Evolutionary conservation across 2,329 filamentous ascomycete genomes (phyloP), one percentile per base, ranked within the genome.

Genomic region (Spiromastix sp.): DNA sequence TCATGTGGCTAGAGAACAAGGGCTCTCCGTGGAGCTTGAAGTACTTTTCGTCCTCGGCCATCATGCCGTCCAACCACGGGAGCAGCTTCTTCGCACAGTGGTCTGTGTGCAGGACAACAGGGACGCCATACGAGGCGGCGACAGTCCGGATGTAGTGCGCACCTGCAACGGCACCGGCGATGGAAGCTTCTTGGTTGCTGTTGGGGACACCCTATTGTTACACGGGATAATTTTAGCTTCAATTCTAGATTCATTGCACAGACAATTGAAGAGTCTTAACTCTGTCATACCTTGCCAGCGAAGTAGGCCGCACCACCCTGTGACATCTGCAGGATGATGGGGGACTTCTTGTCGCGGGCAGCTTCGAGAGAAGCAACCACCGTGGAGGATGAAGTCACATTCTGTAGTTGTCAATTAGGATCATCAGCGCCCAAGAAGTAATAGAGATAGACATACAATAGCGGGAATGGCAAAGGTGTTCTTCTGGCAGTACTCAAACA

Each of bases 1-100:
- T 94, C 91, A 98, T 98, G 79, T 98, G 91, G 51, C 77, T 85
- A 60, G 79, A 86, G 78, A 93, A 96, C 44, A 96, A 81, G 47
- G 91, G 89, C 66, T 87, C 82, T 67, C 83, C 83, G 61, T 89
- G 77, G 60, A 77, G 63, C 80, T 95, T 93, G 81, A 93, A 95
- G 73, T 87, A 89, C 42, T 70, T 73, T 77, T 96, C 91, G 57
- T 96, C 91, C 51, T 80, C 89, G 45, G 91, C 86, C 51, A 96
- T 67, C 79, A 95, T 87, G 61, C 87, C 87, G 58, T 95, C 87
- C 60, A 96, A 72, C 89, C 89, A 96, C 44, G 91, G 91, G 39
- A 96, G 79, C 41, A 96, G 85, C 80, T 96, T 96, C 83, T 96
- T 96, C 60, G 91, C 89, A 68, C 89, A 94, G 74, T 96, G 91